Evolutionary conservation across 352 stramenopile species (phyloP).

Genomic region (Plasmopara muralis): DNA sequence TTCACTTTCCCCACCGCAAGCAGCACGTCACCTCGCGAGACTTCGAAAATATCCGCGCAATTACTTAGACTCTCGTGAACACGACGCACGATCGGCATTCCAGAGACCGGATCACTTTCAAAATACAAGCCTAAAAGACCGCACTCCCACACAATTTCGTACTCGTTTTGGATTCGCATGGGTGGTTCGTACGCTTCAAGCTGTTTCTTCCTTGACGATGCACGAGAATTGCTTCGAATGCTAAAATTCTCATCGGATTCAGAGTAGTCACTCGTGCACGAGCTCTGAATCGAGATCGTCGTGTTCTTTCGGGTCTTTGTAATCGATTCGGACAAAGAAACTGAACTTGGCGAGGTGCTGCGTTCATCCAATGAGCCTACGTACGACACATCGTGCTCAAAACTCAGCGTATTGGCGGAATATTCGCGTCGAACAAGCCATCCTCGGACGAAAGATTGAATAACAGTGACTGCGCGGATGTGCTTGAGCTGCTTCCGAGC

Average conservation of each 20-base stretch:
- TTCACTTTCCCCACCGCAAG: constrained; percentile 68
- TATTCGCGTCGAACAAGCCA: constrained; percentile 76
- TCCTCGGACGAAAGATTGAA: constrained; percentile 76
- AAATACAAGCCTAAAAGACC: constrained; percentile 80
- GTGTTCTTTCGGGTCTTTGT: constrained; percentile 47
- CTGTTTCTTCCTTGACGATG: constrained; percentile 47
- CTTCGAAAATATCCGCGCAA: constrained; percentile 80
- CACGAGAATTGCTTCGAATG: constrained; percentile 37
- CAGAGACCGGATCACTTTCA: constrained; percentile 68
- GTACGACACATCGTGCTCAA: constrained; percentile 70
- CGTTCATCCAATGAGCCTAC: constrained; percentile 57
- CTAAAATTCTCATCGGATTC: constrained; percentile 29
- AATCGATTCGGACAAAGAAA: constrained; percentile 37
- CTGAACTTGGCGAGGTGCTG: constrained; percentile 38
- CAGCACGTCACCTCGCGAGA: constrained; percentile 73
- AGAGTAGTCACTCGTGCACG: constrained; percentile 55
- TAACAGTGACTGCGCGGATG: constrained; percentile 41
- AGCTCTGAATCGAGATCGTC: constrained; percentile 45
- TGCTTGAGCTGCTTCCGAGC: constrained; percentile 33
- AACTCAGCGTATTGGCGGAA: constrained; percentile 72
- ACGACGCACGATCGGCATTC: constrained; percentile 81
- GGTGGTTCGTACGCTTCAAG: constrained; percentile 57
- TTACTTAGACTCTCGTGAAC: constrained; percentile 84
- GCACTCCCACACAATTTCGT: constrained; percentile 86
- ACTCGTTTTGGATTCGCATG: constrained; percentile 67